Evolutionary conservation across 345 rosid species (phyloP).

Genomic region (Salix udensis): DNA sequence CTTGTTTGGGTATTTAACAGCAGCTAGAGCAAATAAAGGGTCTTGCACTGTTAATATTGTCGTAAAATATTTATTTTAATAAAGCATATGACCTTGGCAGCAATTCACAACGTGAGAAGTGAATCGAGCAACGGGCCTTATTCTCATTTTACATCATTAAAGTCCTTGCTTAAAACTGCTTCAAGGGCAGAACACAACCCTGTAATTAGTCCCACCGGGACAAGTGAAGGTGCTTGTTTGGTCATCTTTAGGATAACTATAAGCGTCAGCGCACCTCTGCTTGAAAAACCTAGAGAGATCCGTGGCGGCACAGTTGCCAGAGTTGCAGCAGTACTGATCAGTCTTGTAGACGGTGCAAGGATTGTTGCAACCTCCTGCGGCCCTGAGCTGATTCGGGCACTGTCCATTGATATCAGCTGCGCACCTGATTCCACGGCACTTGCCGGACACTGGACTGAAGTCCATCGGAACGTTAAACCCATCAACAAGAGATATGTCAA

Average conservation of each 20-base stretch:
- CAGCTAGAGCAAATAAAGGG: no score
- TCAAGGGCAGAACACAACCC: conserved; percentile 34
- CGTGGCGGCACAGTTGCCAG: conserved; percentile 20
- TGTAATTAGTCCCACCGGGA: conserved; percentile 26
- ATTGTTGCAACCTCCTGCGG: conserved; percentile 29
- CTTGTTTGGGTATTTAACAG: no score
- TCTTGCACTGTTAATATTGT: no score
- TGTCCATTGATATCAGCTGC: no score
- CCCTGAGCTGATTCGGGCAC: no score
- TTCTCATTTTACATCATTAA: background rate
- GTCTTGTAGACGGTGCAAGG: conserved; percentile 53
- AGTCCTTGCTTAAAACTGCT: background rate
- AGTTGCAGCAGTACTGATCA: conserved; percentile 44
- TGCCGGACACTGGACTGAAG: no score
- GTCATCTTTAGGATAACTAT: conserved; percentile 30
- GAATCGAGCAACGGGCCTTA: background rate
- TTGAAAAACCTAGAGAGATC: conserved; percentile 24
- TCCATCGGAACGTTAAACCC: no score
- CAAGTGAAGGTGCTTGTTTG: conserved; percentile 33
- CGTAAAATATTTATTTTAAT: no score
- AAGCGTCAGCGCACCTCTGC: conserved; percentile 22
- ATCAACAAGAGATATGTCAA: no score
- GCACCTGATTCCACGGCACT: no score
- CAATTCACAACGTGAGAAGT: background rate
- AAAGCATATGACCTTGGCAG: background rate